Evolutionary conservation across 495 filamentous ascomycete genomes (phyloP).

Genomic region (Entonaema liquescens): DNA sequence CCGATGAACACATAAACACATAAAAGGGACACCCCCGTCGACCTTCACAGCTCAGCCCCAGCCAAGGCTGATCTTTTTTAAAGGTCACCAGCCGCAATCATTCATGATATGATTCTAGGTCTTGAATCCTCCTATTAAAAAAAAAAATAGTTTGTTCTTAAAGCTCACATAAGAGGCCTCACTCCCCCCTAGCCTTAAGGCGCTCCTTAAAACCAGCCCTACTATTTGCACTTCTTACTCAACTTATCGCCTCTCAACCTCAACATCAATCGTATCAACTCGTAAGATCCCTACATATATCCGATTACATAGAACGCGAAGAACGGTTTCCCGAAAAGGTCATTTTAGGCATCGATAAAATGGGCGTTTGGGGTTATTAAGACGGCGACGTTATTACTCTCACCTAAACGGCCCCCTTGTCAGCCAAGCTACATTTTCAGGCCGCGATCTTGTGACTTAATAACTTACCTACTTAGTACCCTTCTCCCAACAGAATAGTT

Average conservation of each 20-base stretch:
- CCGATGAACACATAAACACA: constrained; percentile 18
- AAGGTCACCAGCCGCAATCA: constrained; percentile 12
- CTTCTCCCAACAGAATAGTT: background rate
- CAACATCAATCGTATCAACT: background rate
- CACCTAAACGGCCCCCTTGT: background rate
- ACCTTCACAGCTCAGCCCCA: constrained; percentile 26
- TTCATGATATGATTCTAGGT: constrained; percentile 11
- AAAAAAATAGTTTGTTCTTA: background rate
- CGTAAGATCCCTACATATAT: background rate
- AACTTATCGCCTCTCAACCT: background rate
- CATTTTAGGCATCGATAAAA: background rate
- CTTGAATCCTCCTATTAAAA: constrained; percentile 14
- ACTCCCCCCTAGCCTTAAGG: background rate
- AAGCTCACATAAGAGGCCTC: constrained; percentile 25
- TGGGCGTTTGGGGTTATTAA: background rate
- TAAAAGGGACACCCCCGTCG: background rate
- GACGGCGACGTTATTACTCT: background rate
- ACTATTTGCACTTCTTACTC: background rate
- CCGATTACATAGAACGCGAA: background rate
- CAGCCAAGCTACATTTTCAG: background rate
- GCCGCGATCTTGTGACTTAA: background rate
- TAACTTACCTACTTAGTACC: background rate
- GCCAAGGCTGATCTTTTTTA: constrained; percentile 14
- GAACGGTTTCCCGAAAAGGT: background rate
- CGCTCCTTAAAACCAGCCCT: background rate